Percentiles rank a stretch among this genome's conserved stretches.
Conservation (phyloP, 2,329 filamentous ascomycete species). For the Aspergillus fructus region DNA sequence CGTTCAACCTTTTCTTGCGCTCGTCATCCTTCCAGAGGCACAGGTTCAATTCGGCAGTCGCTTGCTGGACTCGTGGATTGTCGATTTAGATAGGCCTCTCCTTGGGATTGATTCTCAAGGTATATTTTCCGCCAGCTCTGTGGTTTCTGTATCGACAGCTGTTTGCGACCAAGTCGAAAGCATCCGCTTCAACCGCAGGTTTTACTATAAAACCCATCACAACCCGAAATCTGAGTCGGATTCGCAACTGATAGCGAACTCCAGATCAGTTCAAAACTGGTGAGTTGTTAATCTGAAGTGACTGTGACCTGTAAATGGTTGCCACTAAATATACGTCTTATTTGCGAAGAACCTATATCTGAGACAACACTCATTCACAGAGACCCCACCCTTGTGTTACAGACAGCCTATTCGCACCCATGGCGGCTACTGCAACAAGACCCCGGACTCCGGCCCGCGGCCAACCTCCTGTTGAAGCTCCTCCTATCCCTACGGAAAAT, state of each 20-base stretch:
- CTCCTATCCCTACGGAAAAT: constrained; percentile 38
- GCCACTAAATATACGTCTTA: constrained; percentile 11
- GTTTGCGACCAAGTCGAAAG: neutral
- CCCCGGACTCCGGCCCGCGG: constrained; percentile 37
- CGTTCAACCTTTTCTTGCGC: constrained; percentile 17
- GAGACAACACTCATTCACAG: constrained; percentile 21
- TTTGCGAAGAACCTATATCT: constrained; percentile 19
- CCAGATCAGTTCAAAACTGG: neutral
- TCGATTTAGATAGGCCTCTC: constrained; percentile 14
- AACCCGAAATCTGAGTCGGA: neutral
- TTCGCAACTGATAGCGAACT: neutral
- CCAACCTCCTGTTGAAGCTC: constrained; percentile 33
- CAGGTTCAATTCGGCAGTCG: constrained; percentile 21
- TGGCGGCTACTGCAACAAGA: constrained; percentile 35
- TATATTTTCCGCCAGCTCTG: neutral
- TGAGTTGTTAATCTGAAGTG: constrained; percentile 6
- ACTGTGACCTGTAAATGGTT: neutral
- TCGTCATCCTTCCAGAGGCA: constrained; percentile 23
- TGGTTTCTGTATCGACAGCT: neutral
- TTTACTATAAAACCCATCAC: neutral
- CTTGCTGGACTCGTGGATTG: constrained; percentile 32
- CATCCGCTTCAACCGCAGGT: neutral
- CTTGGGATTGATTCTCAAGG: constrained; percentile 1
- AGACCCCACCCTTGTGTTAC: constrained; percentile 23
- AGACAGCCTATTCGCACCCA: constrained; percentile 20